Percentiles rank a stretch among this genome's conserved stretches.
Conservation (phyloP, 768 basidiomycete genomes). For the Termitomyces bulborhizus region DNA sequence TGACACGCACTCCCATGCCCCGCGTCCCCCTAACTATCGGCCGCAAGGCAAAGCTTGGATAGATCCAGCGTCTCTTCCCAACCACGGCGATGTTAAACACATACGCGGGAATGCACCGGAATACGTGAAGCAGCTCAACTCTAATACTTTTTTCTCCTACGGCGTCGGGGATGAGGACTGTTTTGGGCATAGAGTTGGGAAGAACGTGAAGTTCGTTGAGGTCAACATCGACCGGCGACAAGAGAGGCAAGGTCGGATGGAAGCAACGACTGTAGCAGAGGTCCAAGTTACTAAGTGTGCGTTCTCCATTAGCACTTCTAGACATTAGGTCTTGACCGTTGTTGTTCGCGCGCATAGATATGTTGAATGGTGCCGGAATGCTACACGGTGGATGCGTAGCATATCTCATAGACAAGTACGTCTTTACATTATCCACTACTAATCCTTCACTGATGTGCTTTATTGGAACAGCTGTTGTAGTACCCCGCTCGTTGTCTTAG, state of each 20-base stretch:
- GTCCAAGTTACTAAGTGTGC: conserved; percentile 55
- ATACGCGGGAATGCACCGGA: conserved; percentile 60
- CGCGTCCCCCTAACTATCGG: conserved; percentile 19
- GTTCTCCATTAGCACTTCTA: conserved; percentile 15
- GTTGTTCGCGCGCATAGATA: conserved; percentile 31
- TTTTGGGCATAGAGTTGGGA: conserved; percentile 59
- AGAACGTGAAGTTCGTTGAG: conserved; percentile 53
- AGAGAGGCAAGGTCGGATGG: conserved; percentile 44
- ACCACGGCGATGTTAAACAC: conserved; percentile 47
- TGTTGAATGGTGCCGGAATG: conserved; percentile 74
- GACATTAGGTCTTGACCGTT: conserved; percentile 1
- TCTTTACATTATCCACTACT: conserved; percentile 13
- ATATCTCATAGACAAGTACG: conserved; percentile 69
- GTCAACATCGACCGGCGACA: conserved; percentile 44
- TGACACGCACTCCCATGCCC: conserved; percentile 20
- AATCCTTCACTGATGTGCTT: not conserved
- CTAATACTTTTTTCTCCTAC: conserved; percentile 63
- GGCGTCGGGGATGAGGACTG: conserved; percentile 61
- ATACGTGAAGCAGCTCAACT: conserved; percentile 58
- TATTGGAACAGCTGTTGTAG: conserved; percentile 46
- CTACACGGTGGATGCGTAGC: conserved; percentile 72
- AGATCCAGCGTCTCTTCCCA: conserved; percentile 56
- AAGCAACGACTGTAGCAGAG: conserved; percentile 59
- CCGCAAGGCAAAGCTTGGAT: conserved; percentile 45
- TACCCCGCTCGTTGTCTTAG: conserved; percentile 63